Conservation (phyloP, 2,329 filamentous ascomycete genomes). For the Nigrograna mackinnonii region DNA sequence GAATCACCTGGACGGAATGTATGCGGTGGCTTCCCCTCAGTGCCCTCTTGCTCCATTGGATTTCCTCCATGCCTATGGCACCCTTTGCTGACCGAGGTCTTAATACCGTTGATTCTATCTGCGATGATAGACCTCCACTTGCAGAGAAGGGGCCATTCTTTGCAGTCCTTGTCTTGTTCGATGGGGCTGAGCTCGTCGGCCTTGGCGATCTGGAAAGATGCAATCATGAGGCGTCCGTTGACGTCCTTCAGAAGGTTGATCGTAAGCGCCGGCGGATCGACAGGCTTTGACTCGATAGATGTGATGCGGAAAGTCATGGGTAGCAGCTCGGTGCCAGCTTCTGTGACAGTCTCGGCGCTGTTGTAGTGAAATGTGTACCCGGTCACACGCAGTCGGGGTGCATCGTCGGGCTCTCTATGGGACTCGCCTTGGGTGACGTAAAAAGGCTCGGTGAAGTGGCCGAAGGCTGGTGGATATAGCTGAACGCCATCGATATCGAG, state of each 20-base stretch:
- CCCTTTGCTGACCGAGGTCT: conserved; percentile 33
- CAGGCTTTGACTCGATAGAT: conserved; percentile 33
- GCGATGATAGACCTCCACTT: conserved; percentile 45
- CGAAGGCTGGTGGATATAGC: conserved; percentile 42
- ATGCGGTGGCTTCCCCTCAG: conserved; percentile 37
- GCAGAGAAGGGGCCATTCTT: conserved; percentile 44
- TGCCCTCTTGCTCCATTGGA: conserved; percentile 32
- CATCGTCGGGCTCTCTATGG: conserved; percentile 18
- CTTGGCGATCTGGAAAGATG: conserved; percentile 34
- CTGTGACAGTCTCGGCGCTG: conserved; percentile 36
- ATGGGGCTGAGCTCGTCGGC: conserved; percentile 18
- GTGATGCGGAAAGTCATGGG: conserved; percentile 42
- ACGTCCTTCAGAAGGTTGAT: conserved; percentile 42
- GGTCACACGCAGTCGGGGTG: conserved; percentile 37
- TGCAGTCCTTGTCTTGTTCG: conserved; percentile 33
- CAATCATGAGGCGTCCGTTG: conserved; percentile 41
- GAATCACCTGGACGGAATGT: conserved; percentile 31
- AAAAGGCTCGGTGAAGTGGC: conserved; percentile 30
- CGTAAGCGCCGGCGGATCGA: conserved; percentile 35
- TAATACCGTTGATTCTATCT: conserved; percentile 38
- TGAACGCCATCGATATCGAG: conserved; percentile 39
- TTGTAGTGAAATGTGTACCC: conserved; percentile 40
- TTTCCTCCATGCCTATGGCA: conserved; percentile 33
- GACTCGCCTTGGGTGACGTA: conserved; percentile 37
- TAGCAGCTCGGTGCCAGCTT: conserved; percentile 41